Conservation (phyloP, 1,284 basidiomycete genomes). For the Ceratobasidium papillatum region DNA sequence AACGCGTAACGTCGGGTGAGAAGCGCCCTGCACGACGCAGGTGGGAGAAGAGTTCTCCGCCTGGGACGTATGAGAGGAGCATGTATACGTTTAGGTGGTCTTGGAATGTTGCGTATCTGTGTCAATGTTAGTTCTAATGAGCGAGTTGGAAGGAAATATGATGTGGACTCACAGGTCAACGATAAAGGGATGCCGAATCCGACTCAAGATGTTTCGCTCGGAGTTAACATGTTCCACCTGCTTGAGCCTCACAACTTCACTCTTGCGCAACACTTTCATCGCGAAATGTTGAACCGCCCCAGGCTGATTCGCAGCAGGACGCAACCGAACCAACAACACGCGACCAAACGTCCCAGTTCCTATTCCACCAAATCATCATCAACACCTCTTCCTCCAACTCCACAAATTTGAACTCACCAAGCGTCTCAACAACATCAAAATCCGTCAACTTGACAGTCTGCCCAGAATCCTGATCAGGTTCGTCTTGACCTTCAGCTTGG, state of each 20-base stretch:
- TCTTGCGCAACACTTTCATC: slow-evolving; percentile 92
- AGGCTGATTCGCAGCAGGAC: slow-evolving; percentile 56
- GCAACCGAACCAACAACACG: slow-evolving; percentile 83
- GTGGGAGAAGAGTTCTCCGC: slow-evolving; percentile 96
- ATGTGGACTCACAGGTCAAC: slow-evolving; percentile 65
- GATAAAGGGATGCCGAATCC: slow-evolving; percentile 82
- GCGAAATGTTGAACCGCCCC: slow-evolving; percentile 74
- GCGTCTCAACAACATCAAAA: slow-evolving; percentile 79
- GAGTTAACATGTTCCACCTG: slow-evolving; percentile 99
- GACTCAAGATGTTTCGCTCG: slow-evolving; percentile 93
- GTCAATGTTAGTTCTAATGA: neutral
- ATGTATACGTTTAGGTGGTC: slow-evolving; percentile 97
- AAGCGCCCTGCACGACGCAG: slow-evolving; percentile 92
- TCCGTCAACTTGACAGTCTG: slow-evolving; percentile 68
- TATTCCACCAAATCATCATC: slow-evolving; percentile 48
- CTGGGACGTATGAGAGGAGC: slow-evolving; percentile 98
- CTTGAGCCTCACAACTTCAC: slow-evolving; percentile 93
- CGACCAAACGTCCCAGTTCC: slow-evolving; percentile 95
- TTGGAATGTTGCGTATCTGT: slow-evolving; percentile 89
- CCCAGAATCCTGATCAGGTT: slow-evolving; percentile 36
- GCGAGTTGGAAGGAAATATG: slow-evolving; percentile 65
- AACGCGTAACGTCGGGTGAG: slow-evolving; percentile 97
- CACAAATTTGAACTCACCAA: slow-evolving; percentile 61
- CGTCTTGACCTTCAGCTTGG: neutral
- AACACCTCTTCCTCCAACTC: slow-evolving; percentile 19